Evolutionary conservation across 768 basidiomycete species (phyloP).

Genomic region (Rhizopogon salebrosus): DNA sequence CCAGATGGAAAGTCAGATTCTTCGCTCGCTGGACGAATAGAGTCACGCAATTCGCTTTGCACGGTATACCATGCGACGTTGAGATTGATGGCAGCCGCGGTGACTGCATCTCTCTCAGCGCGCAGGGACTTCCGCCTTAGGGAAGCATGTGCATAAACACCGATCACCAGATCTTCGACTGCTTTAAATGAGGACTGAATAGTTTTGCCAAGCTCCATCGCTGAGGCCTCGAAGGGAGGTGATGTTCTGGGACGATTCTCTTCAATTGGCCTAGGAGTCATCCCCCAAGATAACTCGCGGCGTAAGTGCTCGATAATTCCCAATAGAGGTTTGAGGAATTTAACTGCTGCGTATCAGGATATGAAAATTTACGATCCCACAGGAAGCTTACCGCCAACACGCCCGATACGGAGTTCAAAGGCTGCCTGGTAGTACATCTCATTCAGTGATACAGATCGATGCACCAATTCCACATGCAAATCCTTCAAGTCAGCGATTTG

Average conservation of each 20-base stretch:
- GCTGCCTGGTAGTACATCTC: slow-evolving; percentile 38
- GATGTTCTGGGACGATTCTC: too few species aligned
- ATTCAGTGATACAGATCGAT: slow-evolving; percentile 34
- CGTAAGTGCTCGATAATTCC: slow-evolving; percentile 40
- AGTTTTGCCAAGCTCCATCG: slow-evolving; percentile 29
- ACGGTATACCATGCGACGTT: slow-evolving; percentile 18
- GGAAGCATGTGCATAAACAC: slow-evolving; percentile 19
- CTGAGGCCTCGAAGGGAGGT: slow-evolving; percentile 21
- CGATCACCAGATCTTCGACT: slow-evolving; percentile 28
- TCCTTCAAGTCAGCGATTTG: slow-evolving; percentile 10
- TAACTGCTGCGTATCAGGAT: slow-evolving; percentile 22
- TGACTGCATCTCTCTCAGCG: slow-evolving; percentile 10
- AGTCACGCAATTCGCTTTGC: slow-evolving; percentile 25
- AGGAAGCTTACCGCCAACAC: slow-evolving; percentile 33
- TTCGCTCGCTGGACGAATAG: slow-evolving; percentile 7
- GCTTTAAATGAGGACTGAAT: slow-evolving; percentile 31
- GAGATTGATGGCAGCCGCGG: slow-evolving; percentile 17
- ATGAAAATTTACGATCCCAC: background rate
- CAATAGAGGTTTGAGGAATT: slow-evolving; percentile 38
- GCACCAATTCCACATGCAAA: slow-evolving; percentile 25
- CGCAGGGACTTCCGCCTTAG: slow-evolving; percentile 1
- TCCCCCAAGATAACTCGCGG: slow-evolving; percentile 40
- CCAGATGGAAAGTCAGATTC: background rate
- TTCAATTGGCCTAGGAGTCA: slow-evolving; percentile 14
- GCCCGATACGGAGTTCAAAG: slow-evolving; percentile 41